phyloP scores from a whole-genome alignment of 371 early-diverging fungal genomes.

The Actinomortierella wolfii region DNA sequence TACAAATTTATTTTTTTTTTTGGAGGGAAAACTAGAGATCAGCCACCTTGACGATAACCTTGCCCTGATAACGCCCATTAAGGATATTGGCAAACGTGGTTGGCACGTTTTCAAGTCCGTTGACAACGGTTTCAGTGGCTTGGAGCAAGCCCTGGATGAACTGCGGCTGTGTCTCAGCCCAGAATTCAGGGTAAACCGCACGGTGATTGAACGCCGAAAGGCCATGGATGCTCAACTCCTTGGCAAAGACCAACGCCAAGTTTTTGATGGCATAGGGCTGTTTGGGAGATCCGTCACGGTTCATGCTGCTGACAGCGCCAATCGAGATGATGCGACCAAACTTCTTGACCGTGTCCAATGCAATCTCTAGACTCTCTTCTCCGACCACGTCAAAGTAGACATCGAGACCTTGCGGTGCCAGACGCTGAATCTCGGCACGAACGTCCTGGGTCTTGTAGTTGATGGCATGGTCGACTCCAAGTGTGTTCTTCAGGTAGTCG shows the following conservation, averaged over 20 bases:
- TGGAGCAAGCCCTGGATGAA: constrained; percentile 1
- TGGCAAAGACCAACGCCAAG: constrained; percentile 1
- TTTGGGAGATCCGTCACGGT: background rate
- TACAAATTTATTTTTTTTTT: no score
- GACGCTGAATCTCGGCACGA: constrained; percentile 34
- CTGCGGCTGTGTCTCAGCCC: constrained; percentile 14
- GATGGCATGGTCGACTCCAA: constrained; percentile 62
- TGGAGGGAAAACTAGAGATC: constrained; percentile 29
- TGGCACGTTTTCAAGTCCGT: constrained; percentile 9
- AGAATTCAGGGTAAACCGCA: constrained; percentile 10
- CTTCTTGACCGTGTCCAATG: constrained; percentile 34
- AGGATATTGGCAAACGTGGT: constrained; percentile 12
- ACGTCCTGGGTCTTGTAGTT: constrained; percentile 65
- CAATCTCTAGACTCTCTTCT: constrained; percentile 65
- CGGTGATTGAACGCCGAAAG: constrained; percentile 17
- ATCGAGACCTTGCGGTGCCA: constrained; percentile 62
- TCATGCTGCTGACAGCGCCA: background rate
- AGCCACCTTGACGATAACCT: constrained; percentile 16
- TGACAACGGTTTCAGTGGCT: constrained; percentile 8
- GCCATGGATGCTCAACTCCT: constrained; percentile 11
- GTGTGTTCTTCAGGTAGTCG: constrained; percentile 46
- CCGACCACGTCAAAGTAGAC: constrained; percentile 68
- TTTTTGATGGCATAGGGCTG: constrained; percentile 1
- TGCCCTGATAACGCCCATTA: constrained; percentile 23
- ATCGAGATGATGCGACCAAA: constrained; percentile 10